A percentile compares a stretch with the other conserved stretches of the same genome.
Evolutionary conservation across 2,329 filamentous ascomycete species (phyloP).

Genomic region (Paecilomyces sp.): DNA sequence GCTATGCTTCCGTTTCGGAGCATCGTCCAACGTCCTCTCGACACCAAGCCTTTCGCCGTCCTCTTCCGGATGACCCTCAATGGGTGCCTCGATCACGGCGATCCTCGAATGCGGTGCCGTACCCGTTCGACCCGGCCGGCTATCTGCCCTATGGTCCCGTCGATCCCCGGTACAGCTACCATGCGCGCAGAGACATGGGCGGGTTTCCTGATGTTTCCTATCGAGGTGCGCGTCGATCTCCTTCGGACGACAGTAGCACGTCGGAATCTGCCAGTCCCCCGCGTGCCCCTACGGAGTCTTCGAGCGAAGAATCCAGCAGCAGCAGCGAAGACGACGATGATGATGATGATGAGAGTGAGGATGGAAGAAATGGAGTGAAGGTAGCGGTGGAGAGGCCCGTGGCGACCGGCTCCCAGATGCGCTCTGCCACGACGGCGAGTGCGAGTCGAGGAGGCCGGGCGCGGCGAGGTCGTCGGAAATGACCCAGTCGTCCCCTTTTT

Average conservation of each 20-base stretch:
- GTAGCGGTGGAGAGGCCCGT: slow-evolving; percentile 21
- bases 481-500: slow-evolving; percentile 3
- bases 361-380: slow-evolving; percentile 21
- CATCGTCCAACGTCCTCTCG: slow-evolving; percentile 25
- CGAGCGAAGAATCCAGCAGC: slow-evolving; percentile 11
- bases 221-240: slow-evolving; percentile 14
- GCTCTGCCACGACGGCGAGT: slow-evolving; percentile 7
- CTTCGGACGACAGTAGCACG: slow-evolving; percentile 8
- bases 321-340: slow-evolving; percentile 11
- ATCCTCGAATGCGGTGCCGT: slow-evolving; percentile 23
- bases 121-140: slow-evolving; percentile 21
- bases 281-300: slow-evolving; percentile 11
- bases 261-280: slow-evolving; percentile 8
- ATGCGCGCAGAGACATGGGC: slow-evolving; percentile 14
- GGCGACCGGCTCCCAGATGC: slow-evolving; percentile 13
- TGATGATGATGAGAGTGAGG: slow-evolving; percentile 16
- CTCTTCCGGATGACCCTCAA: slow-evolving; percentile 43
- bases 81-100: slow-evolving; percentile 37
- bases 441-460: slow-evolving; percentile 14
- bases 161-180: slow-evolving; percentile 23
- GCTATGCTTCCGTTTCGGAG: slow-evolving; percentile 29
- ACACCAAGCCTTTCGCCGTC: slow-evolving; percentile 25
- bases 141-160: slow-evolving; percentile 22
- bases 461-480: slow-evolving; percentile 15
- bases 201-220: slow-evolving; percentile 12